Conservation (phyloP, 2,329 filamentous ascomycete species). For the Camillea tinctor region DNA sequence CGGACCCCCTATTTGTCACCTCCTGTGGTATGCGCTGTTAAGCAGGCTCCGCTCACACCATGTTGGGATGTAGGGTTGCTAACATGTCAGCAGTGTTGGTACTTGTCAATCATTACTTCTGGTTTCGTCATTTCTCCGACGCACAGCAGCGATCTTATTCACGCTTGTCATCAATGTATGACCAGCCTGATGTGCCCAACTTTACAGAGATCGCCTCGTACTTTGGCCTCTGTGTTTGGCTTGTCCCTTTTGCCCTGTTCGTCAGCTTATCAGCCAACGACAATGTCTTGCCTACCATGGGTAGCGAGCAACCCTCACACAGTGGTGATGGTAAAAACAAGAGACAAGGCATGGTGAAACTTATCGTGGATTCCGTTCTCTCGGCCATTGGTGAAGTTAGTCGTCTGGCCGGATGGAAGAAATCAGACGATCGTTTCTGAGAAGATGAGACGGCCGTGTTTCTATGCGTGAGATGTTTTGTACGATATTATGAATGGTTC, state of each 20-base stretch:
- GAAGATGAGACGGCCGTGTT: slow-evolving; percentile 4
- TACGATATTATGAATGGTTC: background rate
- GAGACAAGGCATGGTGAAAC: slow-evolving; percentile 66
- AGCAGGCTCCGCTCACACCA: background rate
- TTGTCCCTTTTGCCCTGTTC: slow-evolving; percentile 92
- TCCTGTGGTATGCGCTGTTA: slow-evolving; percentile 69
- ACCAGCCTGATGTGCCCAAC: slow-evolving; percentile 64
- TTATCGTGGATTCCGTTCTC: slow-evolving; percentile 58
- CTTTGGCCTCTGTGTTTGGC: slow-evolving; percentile 95
- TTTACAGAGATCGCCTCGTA: slow-evolving; percentile 96
- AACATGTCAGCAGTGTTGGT: slow-evolving; percentile 65
- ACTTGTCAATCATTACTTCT: slow-evolving; percentile 86
- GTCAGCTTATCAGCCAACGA: slow-evolving; percentile 92
- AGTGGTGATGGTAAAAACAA: slow-evolving; percentile 47
- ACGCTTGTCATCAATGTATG: slow-evolving; percentile 59
- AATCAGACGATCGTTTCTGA: slow-evolving; percentile 38
- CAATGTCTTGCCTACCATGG: slow-evolving; percentile 92
- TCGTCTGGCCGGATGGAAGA: slow-evolving; percentile 41
- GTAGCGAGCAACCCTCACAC: slow-evolving; percentile 61
- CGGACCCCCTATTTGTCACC: slow-evolving; percentile 79
- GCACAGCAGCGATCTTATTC: slow-evolving; percentile 58
- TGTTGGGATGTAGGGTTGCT: slow-evolving; percentile 11
- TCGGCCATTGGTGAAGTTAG: slow-evolving; percentile 50
- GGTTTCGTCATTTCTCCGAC: slow-evolving; percentile 89
- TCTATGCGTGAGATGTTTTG: background rate